phyloP scores from a whole-genome alignment of 1,139 yeast genomes.

The Suhomyces terraborum region DNA sequence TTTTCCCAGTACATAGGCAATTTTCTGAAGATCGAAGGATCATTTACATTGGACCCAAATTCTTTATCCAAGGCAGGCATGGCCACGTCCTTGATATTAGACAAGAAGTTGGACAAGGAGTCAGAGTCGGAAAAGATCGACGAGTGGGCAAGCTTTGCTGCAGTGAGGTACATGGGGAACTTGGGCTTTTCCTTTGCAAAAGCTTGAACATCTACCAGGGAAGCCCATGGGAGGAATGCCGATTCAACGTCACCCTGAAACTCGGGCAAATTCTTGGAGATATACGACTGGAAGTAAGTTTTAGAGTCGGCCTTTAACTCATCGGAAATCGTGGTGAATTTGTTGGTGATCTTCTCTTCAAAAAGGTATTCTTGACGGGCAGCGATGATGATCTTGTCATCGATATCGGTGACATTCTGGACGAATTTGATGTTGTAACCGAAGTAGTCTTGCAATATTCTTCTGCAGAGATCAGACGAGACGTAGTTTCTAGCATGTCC shows the following conservation, averaged over 20 bases:
- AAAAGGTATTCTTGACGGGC: constrained; percentile 89
- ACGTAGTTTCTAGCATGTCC: constrained; percentile 99
- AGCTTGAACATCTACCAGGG: constrained; percentile 48
- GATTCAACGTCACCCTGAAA: constrained; percentile 30
- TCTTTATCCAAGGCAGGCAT: constrained; percentile 72
- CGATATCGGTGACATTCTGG: constrained; percentile 97
- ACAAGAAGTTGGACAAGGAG: constrained; percentile 41
- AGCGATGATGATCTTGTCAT: constrained; percentile 91
- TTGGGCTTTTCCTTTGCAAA: constrained; percentile 67
- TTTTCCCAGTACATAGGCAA: constrained; percentile 90
- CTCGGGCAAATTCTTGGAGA: constrained; percentile 58
- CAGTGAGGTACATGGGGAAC: constrained; percentile 78
- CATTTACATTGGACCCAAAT: constrained; percentile 75
- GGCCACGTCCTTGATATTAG: constrained; percentile 65
- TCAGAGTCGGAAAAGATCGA: constrained; percentile 32
- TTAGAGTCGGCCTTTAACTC: constrained; percentile 43
- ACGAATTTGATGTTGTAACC: constrained; percentile 85
- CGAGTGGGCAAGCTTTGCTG: constrained; percentile 56
- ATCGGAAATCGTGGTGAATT: constrained; percentile 31
- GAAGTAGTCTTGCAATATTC: constrained; percentile 85
- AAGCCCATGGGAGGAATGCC: constrained; percentile 56
- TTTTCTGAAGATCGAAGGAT: constrained; percentile 78
- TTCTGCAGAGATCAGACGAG: constrained; percentile 87
- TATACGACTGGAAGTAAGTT: constrained; percentile 51
- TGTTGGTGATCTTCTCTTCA: constrained; percentile 51